phyloP scores from a whole-genome alignment of 306 rosid species.

The Phaseolus lunatus region DNA sequence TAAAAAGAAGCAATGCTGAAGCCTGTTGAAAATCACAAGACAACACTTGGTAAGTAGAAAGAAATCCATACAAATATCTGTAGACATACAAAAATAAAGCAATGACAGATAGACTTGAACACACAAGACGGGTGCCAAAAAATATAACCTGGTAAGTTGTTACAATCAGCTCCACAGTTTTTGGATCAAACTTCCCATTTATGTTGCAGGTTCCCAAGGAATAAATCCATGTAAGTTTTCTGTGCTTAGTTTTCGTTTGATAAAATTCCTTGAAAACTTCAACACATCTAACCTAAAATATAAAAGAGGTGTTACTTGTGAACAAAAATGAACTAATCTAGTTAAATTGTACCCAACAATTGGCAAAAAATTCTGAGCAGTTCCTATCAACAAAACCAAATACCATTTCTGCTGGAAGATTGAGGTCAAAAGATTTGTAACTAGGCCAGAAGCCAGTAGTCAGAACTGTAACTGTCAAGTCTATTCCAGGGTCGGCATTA shows the following conservation, averaged over 20 bases:
- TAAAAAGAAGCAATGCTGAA: slow-evolving; percentile 85
- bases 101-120: not conserved
- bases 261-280: slow-evolving; percentile 93
- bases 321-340: slow-evolving; percentile 31
- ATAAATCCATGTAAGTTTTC: slow-evolving; percentile 96
- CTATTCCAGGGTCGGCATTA: slow-evolving; percentile 77
- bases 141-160: slow-evolving; percentile 86
- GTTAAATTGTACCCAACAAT: not conserved
- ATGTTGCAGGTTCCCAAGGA: slow-evolving; percentile 92
- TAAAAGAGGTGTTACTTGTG: slow-evolving; percentile 18
- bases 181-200: slow-evolving; percentile 81
- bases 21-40: slow-evolving; percentile 63
- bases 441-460: slow-evolving; percentile 98
- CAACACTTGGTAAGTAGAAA: slow-evolving; percentile 32
- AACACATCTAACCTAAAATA: slow-evolving; percentile 77
- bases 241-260: slow-evolving; percentile 85
- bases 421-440: slow-evolving; percentile 91
- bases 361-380: not conserved
- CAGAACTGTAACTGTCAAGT: slow-evolving; percentile 88
- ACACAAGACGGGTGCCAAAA: not conserved
- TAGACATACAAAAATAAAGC: slow-evolving; percentile 3
- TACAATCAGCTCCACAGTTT: slow-evolving; percentile 84
- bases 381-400: slow-evolving; percentile 34
- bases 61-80: slow-evolving; percentile 38
- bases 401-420: slow-evolving; percentile 97